These are phyloP conservation scores for Circinella minor DNA, from an alignment of 371 early-diverging fungal genomes.

Conservation along the genomic window DNA sequence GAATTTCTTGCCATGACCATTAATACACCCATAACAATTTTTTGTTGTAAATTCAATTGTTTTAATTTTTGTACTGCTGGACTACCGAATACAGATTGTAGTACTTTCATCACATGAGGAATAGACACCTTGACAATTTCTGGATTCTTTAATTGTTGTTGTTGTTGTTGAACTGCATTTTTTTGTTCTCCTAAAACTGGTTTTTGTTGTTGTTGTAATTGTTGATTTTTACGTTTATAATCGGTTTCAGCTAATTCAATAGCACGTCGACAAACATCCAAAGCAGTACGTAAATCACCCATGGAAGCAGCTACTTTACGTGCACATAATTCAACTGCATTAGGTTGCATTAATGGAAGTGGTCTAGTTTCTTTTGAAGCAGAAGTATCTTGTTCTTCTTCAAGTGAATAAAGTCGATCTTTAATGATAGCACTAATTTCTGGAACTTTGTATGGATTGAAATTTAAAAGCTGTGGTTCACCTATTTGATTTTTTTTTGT, in stretches of 20 bases:
- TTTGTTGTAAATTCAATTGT: slow-evolving; percentile 78
- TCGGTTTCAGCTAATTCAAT: slow-evolving; percentile 83
- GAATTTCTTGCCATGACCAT: slow-evolving; percentile 40
- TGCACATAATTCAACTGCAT: slow-evolving; percentile 91
- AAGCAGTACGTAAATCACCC: slow-evolving; percentile 90
- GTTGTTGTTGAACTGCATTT: slow-evolving; percentile 9
- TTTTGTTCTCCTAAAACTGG: slow-evolving; percentile 31
- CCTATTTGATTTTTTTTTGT: slow-evolving; percentile 31
- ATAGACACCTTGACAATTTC: slow-evolving; percentile 76
- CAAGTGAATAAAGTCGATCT: slow-evolving; percentile 68
- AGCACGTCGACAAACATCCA: slow-evolving; percentile 90
- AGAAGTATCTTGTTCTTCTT: neutral
- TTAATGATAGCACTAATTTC: slow-evolving; percentile 88
- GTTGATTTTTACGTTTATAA: slow-evolving; percentile 35
- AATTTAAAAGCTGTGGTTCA: slow-evolving; percentile 81
- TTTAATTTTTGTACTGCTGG: slow-evolving; percentile 65
- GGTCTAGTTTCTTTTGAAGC: slow-evolving; percentile 18
- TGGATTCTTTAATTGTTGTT: neutral
- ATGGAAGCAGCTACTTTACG: slow-evolving; percentile 90
- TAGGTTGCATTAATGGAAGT: slow-evolving; percentile 74
- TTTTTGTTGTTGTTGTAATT: slow-evolving; percentile 12
- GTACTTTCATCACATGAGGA: slow-evolving; percentile 77
- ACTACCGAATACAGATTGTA: slow-evolving; percentile 68
- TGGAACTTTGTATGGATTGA: slow-evolving; percentile 81
- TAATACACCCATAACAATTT: slow-evolving; percentile 70